phyloP scores from a whole-genome alignment of 2,329 filamentous ascomycete species.

The Myrmaecium sp. region DNA sequence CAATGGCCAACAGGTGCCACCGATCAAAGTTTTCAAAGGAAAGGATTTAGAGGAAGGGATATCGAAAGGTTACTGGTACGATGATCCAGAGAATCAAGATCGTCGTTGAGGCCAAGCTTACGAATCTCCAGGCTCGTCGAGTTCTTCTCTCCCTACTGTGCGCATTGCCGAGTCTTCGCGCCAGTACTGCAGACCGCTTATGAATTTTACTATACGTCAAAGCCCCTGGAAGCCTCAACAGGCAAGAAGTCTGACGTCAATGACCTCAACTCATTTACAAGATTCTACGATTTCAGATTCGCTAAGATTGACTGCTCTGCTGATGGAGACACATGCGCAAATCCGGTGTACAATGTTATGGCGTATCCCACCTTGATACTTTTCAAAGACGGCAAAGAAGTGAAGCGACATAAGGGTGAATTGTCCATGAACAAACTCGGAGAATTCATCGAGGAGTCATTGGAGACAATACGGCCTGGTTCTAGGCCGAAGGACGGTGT shows the following conservation, averaged over 20 bases:
- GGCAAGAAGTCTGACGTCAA: constrained; percentile 25
- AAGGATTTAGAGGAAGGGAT: constrained; percentile 40
- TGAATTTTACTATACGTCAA: constrained; percentile 87
- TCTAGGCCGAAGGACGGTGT: constrained; percentile 52
- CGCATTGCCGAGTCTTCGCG: constrained; percentile 63
- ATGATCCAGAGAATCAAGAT: not conserved
- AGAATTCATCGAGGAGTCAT: constrained; percentile 52
- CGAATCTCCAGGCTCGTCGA: constrained; percentile 24
- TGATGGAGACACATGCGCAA: constrained; percentile 59
- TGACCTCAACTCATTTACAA: constrained; percentile 50
- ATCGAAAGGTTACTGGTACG: constrained; percentile 51
- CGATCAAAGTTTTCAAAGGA: constrained; percentile 42
- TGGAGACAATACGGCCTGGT: constrained; percentile 67
- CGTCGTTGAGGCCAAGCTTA: constrained; percentile 3
- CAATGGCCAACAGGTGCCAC: constrained; percentile 50
- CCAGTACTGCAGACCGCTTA: constrained; percentile 84
- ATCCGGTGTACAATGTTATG: constrained; percentile 42
- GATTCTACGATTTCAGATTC: constrained; percentile 82
- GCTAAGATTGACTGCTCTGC: constrained; percentile 73
- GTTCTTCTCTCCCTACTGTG: constrained; percentile 35
- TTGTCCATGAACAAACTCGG: constrained; percentile 52
- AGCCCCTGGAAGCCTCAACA: constrained; percentile 40
- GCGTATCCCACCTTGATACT: constrained; percentile 64
- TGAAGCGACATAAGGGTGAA: constrained; percentile 46
- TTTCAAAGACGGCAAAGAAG: constrained; percentile 59